These are phyloP conservation scores for Ascochyta viciae-villosae DNA, from an alignment of 2,329 filamentous ascomycete genomes.

Conservation along the genomic window DNA sequence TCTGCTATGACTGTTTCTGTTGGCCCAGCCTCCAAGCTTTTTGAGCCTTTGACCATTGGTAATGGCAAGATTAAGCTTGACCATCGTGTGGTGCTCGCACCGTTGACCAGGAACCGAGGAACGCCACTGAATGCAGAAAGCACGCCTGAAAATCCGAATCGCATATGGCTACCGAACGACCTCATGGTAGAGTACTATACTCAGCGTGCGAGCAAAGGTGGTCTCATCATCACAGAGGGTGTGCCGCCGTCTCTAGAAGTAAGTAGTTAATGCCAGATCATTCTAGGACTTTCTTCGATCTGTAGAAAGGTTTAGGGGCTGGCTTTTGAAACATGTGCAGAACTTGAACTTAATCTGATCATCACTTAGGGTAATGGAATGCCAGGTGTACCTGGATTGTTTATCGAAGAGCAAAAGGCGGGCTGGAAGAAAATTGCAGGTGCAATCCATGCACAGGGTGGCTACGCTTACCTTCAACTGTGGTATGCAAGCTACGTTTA, in stretches of 20 bases:
- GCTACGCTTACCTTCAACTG: conserved; percentile 53
- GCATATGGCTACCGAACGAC: conserved; percentile 56
- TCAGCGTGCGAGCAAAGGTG: conserved; percentile 60
- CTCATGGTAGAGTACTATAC: conserved; percentile 57
- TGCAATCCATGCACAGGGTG: conserved; percentile 57
- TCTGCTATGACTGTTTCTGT: conserved; percentile 2
- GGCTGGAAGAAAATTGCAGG: conserved; percentile 59
- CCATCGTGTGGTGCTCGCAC: conserved; percentile 45
- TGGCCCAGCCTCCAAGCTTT: conserved; percentile 40
- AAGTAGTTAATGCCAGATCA: conserved; percentile 2
- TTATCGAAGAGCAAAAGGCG: conserved; percentile 47
- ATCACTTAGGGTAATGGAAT: conserved; percentile 37
- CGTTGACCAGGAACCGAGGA: conserved; percentile 52
- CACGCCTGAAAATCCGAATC: conserved; percentile 54
- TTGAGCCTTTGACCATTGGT: conserved; percentile 42
- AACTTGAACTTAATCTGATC: no score
- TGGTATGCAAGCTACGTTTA: conserved; percentile 29
- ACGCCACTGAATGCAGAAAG: conserved; percentile 50
- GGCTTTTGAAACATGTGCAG: not conserved
- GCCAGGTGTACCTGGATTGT: conserved; percentile 39
- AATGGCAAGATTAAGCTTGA: conserved; percentile 42
- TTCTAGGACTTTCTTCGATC: not conserved
- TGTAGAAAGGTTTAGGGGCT: not conserved
- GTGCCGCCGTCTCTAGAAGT: conserved; percentile 58
- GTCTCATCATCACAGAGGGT: conserved; percentile 64